Evolutionary conservation across 2,329 filamentous ascomycete genomes (phyloP).

Genomic region (Paecilomyces formosus): DNA sequence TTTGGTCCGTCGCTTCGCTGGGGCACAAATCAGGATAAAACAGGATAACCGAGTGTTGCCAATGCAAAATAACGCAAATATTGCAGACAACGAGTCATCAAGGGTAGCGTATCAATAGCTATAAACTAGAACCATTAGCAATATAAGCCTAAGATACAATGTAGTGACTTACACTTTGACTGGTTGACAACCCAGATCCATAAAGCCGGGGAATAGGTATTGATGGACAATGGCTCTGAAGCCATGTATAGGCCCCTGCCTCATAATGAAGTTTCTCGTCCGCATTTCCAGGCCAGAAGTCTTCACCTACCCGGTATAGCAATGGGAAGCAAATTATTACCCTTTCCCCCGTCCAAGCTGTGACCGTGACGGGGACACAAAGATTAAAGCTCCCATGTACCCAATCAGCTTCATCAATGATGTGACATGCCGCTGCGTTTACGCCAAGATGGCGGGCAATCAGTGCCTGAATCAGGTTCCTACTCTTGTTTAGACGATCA

Average conservation of each 20-base stretch:
- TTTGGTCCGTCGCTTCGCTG: not conserved
- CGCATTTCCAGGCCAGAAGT: slow-evolving; percentile 28
- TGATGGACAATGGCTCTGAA: slow-evolving; percentile 28
- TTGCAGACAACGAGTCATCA: not conserved
- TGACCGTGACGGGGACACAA: slow-evolving; percentile 2
- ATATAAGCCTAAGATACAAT: not conserved
- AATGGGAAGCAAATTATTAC: slow-evolving; percentile 18
- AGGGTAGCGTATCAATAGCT: not conserved
- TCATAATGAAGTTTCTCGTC: slow-evolving; percentile 39
- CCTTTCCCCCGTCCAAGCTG: not conserved
- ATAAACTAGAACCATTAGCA: not conserved
- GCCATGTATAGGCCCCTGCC: slow-evolving; percentile 33
- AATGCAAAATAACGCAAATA: not conserved
- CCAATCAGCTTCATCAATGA: slow-evolving; percentile 12
- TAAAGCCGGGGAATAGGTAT: slow-evolving; percentile 28
- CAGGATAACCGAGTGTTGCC: not conserved
- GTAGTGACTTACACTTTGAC: slow-evolving; percentile 14
- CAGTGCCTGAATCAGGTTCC: slow-evolving; percentile 15
- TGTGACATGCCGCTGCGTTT: slow-evolving; percentile 4
- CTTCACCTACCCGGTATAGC: slow-evolving; percentile 29
- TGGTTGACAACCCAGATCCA: slow-evolving; percentile 26
- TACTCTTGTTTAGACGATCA: slow-evolving; percentile 9
- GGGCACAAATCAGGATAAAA: not conserved
- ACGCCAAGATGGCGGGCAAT: slow-evolving; percentile 21
- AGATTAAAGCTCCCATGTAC: slow-evolving; percentile 14